A percentile compares a stretch with the other conserved stretches of the same genome.
Evolutionary conservation across 352 stramenopile species (phyloP).

Genomic region (Phytophthora fragariaefolia): DNA sequence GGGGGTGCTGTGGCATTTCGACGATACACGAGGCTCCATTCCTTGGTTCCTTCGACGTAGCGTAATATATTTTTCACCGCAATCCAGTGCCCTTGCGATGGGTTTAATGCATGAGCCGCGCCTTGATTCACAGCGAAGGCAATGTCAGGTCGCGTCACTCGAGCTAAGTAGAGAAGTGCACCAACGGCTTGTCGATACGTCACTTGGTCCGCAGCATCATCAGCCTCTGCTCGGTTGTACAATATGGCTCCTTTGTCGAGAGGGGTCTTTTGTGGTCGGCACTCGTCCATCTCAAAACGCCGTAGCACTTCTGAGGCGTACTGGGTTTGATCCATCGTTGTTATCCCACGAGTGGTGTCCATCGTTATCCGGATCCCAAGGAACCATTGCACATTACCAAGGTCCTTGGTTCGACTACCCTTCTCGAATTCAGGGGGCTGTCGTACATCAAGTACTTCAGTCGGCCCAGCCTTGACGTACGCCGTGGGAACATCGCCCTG

Average conservation of each 20-base stretch:
- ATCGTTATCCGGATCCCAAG: too few species aligned
- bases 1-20: too few species aligned
- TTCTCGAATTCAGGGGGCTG: conserved; percentile 10
- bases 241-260: neutral
- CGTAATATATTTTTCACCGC: neutral
- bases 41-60: too few species aligned
- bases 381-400: conserved; percentile 3
- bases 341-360: too few species aligned
- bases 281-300: too few species aligned
- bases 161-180: neutral
- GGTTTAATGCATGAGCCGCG: neutral
- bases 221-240: neutral
- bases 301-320: too few species aligned
- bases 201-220: neutral
- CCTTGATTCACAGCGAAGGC: too few species aligned
- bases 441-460: conserved; percentile 1
- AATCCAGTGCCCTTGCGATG: neutral
- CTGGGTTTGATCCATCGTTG: too few species aligned
- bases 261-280: too few species aligned
- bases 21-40: too few species aligned
- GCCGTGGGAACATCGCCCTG: too few species aligned
- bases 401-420: neutral
- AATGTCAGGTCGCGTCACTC: too few species aligned
- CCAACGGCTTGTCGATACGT: conserved; percentile 12
- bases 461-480: conserved; percentile 13